Percentiles rank a stretch among this genome's conserved stretches.
phyloP scores from a whole-genome alignment of 2,329 filamentous ascomycete species.

The Fusarium austroafricanum region DNA sequence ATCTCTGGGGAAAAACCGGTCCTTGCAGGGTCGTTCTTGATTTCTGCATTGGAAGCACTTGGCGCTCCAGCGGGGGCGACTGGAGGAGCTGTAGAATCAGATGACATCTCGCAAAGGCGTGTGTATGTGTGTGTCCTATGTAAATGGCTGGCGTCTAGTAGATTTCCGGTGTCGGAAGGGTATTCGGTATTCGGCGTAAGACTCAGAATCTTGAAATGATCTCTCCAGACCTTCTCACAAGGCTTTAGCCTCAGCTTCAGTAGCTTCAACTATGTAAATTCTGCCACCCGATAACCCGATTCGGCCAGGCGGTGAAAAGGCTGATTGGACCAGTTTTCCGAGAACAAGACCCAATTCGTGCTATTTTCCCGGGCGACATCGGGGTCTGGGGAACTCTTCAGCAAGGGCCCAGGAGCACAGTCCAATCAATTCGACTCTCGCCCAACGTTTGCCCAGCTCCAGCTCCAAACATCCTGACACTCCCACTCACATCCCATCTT shows the following conservation, averaged over 20 bases:
- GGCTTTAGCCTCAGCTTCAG: conserved; percentile 13
- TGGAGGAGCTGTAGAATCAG: conserved; percentile 27
- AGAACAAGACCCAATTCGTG: conserved; percentile 22
- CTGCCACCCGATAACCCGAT: conserved; percentile 17
- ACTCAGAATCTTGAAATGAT: conserved; percentile 21
- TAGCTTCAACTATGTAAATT: conserved; percentile 19
- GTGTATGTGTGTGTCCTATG: not conserved
- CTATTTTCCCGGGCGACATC: conserved; percentile 19
- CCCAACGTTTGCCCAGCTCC: conserved; percentile 36
- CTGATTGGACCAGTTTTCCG: conserved; percentile 22
- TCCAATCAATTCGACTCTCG: conserved; percentile 41
- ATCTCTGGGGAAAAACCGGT: conserved; percentile 72
- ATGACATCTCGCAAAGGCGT: conserved; percentile 33
- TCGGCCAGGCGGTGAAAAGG: conserved; percentile 38
- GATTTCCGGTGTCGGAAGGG: not conserved
- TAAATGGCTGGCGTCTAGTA: not conserved
- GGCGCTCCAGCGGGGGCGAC: conserved; percentile 33
- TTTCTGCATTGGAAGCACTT: conserved; percentile 45
- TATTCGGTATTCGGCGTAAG: conserved; percentile 3
- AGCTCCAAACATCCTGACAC: conserved; percentile 40
- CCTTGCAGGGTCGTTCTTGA: conserved; percentile 68
- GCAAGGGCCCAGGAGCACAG: conserved; percentile 23
- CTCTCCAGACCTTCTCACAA: conserved; percentile 31
- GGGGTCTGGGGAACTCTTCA: conserved; percentile 34
- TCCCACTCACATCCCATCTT: conserved; percentile 8